A percentile compares a stretch with the other conserved stretches of the same genome.
These are phyloP conservation scores for Boeremia lycopersici DNA, from an alignment of 2,329 filamentous ascomycete genomes.

Conservation along the genomic window DNA sequence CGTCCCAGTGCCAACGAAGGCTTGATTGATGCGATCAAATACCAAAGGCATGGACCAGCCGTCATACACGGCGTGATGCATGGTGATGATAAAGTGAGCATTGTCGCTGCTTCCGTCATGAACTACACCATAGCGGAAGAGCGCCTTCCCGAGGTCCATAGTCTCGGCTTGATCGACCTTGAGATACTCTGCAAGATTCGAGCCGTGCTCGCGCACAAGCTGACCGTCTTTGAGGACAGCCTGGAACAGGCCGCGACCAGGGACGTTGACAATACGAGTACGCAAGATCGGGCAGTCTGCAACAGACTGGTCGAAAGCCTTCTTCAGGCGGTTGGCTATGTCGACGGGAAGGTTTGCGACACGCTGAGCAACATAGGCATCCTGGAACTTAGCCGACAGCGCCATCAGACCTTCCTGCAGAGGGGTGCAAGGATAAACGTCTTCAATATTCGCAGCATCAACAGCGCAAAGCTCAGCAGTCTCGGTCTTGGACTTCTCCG, in stretches of 20 bases:
- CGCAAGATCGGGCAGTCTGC: conserved; percentile 45
- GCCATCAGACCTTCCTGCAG: conserved; percentile 52
- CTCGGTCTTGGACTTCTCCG: conserved; percentile 44
- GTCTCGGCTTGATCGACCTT: conserved; percentile 38
- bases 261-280: conserved; percentile 48
- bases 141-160: conserved; percentile 49
- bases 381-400: conserved; percentile 44
- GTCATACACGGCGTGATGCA: conserved; percentile 61
- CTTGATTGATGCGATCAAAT: conserved; percentile 42
- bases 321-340: conserved; percentile 38
- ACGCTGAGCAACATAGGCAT: conserved; percentile 49
- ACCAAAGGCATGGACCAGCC: conserved; percentile 52
- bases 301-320: conserved; percentile 47
- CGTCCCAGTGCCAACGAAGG: conserved; percentile 36
- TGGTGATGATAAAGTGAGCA: conserved; percentile 55
- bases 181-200: conserved; percentile 42
- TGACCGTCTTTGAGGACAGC: conserved; percentile 44
- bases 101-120: conserved; percentile 27
- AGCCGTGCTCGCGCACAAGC: conserved; percentile 37
- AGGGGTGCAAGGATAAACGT: conserved; percentile 52
- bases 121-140: conserved; percentile 49
- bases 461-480: conserved; percentile 45
- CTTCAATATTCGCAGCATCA: conserved; percentile 37
- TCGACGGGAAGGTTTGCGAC: conserved; percentile 42
- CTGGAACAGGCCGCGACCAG: conserved; percentile 47